phyloP scores from a whole-genome alignment of 2,329 filamentous ascomycete genomes.

The Alternaria consortialis region DNA sequence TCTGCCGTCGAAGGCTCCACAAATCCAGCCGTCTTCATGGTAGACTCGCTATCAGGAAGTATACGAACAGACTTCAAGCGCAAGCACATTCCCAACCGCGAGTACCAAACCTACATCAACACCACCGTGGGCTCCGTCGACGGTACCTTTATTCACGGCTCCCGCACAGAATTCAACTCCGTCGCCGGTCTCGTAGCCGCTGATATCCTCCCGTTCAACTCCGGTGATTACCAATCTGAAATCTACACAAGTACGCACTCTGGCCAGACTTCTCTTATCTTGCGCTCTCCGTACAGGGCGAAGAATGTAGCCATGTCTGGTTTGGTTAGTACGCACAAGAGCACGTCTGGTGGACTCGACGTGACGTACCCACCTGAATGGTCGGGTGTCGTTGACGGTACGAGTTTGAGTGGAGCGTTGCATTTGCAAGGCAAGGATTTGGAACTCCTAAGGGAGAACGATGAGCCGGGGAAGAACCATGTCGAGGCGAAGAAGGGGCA shows the following conservation, averaged over 20 bases:
- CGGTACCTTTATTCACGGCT: constrained; percentile 54
- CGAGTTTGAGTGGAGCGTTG: constrained; percentile 49
- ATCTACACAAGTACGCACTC: constrained; percentile 49
- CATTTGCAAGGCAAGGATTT: constrained; percentile 52
- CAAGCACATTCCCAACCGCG: constrained; percentile 51
- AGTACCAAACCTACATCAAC: constrained; percentile 53
- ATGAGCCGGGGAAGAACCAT: constrained; percentile 41
- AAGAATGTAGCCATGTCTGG: constrained; percentile 36
- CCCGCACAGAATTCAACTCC: constrained; percentile 47
- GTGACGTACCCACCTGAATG: constrained; percentile 55
- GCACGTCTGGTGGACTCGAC: constrained; percentile 45
- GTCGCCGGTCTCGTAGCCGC: constrained; percentile 51
- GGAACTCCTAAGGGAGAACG: constrained; percentile 40
- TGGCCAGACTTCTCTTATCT: constrained; percentile 45
- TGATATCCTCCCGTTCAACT: constrained; percentile 50
- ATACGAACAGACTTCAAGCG: constrained; percentile 49
- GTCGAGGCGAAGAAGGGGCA: constrained; percentile 53
- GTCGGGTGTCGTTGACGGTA: constrained; percentile 52
- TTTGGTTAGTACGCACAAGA: constrained; percentile 49
- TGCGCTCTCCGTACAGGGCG: constrained; percentile 46
- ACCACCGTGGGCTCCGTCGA: constrained; percentile 50
- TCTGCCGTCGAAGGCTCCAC: constrained; percentile 38
- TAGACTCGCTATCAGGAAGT: constrained; percentile 49
- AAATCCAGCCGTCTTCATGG: constrained; percentile 49
- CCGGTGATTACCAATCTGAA: constrained; percentile 35